These are phyloP conservation scores for Styphnolobium japonicum DNA, from an alignment of 306 rosid species.

Conservation along the genomic window DNA sequence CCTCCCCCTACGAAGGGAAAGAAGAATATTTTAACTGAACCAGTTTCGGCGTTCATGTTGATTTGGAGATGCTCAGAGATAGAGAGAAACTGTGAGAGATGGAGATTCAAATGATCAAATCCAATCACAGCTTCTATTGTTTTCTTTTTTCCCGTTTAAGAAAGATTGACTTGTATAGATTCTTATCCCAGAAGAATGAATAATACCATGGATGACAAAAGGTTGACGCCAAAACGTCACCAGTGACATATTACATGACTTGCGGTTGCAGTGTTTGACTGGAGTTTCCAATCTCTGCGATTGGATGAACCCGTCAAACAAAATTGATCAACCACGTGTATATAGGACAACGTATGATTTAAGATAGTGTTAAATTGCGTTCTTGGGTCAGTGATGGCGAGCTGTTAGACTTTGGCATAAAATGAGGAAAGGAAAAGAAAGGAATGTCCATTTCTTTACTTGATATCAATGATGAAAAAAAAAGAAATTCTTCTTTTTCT, in stretches of 20 bases:
- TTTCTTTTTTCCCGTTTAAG: neutral
- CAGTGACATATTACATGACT: conserved; percentile 8
- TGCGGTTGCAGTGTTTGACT: neutral
- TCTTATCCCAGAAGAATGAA: neutral
- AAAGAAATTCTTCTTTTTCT: no score
- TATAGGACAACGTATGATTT: no score
- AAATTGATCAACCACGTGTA: no score
- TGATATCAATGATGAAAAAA: no score
- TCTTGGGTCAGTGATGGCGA: no score
- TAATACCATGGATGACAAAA: neutral
- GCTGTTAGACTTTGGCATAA: no score
- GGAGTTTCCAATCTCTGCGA: neutral
- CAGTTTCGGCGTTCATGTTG: conserved; percentile 16
- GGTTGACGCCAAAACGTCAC: conserved; percentile 10
- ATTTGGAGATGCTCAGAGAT: neutral
- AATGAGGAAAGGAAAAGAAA: no score
- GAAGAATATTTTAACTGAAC: conserved; percentile 29
- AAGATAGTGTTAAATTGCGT: no score
- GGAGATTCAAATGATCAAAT: neutral
- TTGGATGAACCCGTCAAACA: neutral
- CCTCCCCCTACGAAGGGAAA: conserved; percentile 56
- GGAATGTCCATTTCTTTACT: no score
- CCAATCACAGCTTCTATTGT: neutral
- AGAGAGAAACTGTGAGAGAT: neutral
- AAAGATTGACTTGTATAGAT: neutral